phyloP scores from a whole-genome alignment of 139 green algal genomes.

The Zygnema circumcarinatum region DNA sequence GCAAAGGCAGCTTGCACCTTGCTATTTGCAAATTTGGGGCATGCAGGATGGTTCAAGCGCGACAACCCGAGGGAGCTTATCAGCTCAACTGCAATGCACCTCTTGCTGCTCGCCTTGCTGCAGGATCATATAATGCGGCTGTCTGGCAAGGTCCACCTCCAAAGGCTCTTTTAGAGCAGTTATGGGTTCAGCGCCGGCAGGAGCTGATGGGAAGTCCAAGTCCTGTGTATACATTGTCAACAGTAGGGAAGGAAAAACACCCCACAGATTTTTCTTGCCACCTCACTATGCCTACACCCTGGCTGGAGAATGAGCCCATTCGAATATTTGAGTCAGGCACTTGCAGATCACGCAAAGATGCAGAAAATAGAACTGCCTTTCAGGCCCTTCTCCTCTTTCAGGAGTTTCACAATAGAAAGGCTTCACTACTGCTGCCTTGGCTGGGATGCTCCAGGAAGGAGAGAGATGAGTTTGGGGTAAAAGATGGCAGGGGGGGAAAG shows the following conservation, averaged over 20 bases:
- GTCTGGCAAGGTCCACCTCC: background rate
- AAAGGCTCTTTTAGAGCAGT: constrained; percentile 15
- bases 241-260: background rate
- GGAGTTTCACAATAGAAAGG: background rate
- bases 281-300: no score
- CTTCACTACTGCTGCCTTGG: background rate
- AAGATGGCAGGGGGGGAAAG: background rate
- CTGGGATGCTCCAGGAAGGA: background rate
- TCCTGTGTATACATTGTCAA: background rate
- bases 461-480: constrained; percentile 6
- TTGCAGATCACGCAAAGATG: background rate
- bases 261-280: no score
- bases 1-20: no score
- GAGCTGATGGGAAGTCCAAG: background rate
- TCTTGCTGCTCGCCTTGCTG: background rate
- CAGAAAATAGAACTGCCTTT: background rate
- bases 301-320: no score
- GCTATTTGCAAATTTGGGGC: no score
- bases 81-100: constrained; percentile 20
- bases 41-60: background rate
- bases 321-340: background rate
- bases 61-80: constrained; percentile 6
- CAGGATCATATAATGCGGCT: background rate
- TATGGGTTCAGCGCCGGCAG: background rate
- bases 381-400: background rate